Evolutionary conservation across 768 basidiomycete genomes (phyloP).

Genomic region (Suillus subaureus): DNA sequence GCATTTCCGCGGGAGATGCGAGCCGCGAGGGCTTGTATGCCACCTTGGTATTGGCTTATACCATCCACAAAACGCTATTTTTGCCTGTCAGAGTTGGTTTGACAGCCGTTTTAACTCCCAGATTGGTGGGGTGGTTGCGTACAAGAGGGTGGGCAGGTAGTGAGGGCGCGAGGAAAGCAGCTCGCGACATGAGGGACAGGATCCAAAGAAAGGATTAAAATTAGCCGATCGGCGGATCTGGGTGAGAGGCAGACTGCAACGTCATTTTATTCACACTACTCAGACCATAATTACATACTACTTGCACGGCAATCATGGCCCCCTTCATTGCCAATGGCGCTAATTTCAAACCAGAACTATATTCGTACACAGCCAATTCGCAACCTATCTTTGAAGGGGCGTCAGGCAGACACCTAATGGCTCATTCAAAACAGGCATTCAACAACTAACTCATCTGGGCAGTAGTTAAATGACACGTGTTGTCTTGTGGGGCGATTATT

Average conservation of each 20-base stretch:
- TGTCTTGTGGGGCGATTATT: neutral
- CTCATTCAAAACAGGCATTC: neutral
- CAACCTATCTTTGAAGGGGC: neutral
- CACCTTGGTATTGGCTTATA: slow-evolving; percentile 91
- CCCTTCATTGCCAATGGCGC: neutral
- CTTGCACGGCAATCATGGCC: neutral
- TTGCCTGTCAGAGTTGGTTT: slow-evolving; percentile 87
- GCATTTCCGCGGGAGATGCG: slow-evolving; percentile 30
- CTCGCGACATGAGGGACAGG: slow-evolving; percentile 42
- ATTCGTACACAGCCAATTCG: neutral
- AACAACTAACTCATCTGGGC: neutral
- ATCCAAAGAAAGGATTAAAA: slow-evolving; percentile 18
- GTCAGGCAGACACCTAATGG: neutral
- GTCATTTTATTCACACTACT: slow-evolving; percentile 5
- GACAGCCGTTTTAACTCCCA: slow-evolving; percentile 84
- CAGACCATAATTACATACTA: neutral
- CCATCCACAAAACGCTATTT: slow-evolving; percentile 93
- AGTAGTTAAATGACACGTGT: neutral
- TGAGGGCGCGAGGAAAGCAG: slow-evolving; percentile 69
- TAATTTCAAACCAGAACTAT: neutral
- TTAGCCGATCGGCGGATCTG: neutral
- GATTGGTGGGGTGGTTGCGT: slow-evolving; percentile 84
- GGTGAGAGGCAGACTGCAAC: neutral
- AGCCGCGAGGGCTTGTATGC: slow-evolving; percentile 84
- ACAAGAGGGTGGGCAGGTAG: slow-evolving; percentile 79